Evolutionary conservation across 495 filamentous ascomycete species (phyloP), one percentile per base, ranked within the genome.

Genomic region (Tuber umbilicatum): DNA sequence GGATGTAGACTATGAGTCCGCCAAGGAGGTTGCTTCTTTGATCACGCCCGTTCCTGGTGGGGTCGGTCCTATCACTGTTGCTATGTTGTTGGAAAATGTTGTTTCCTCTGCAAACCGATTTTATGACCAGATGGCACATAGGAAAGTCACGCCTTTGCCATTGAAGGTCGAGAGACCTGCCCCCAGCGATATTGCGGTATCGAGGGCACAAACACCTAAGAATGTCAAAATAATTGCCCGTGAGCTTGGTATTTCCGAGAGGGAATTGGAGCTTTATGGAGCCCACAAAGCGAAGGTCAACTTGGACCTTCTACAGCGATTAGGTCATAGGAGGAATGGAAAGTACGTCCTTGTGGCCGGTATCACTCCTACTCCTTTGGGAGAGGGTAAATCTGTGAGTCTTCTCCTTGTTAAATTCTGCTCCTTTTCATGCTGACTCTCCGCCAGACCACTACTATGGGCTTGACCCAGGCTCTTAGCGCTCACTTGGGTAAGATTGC

Each of bases 51-150:
- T 99, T 45, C 95, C 96, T 1, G 95, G 95, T 74, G 95, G 95
- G 82, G 95, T 98, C 74, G 95, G 95, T 5, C 95, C 95, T 50
- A 98, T 98, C 94, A 99, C 95, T 19, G 93, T 99, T 71, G 95
- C 95, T 43, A 98, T 98, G 91, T 87, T 99, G 27, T 83, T 99
- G 75, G 91, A 97, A 84, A 99, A 99, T 82, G 94, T 98, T 38
- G 91, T 98, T 50, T 89, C 92, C 76, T 88, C 94, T 35, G 90
- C 94, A 41, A 91, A 90, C 40, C 85, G 87, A 70, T 94, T 91
- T 82, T 95, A 97, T 76, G 92, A 95, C 47, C 88, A 88, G 73
- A 91, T 94, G 81, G 93, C 91, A 81, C 86, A 90, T 71, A 86
- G 94, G 43, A 88, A 88, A 68, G 91, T 94, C 73, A 87, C 87